Percentiles rank a stretch among this genome's conserved stretches.
These are phyloP conservation scores for Terfezia boudieri DNA, from an alignment of 495 filamentous ascomycete genomes.

Conservation along the genomic window DNA sequence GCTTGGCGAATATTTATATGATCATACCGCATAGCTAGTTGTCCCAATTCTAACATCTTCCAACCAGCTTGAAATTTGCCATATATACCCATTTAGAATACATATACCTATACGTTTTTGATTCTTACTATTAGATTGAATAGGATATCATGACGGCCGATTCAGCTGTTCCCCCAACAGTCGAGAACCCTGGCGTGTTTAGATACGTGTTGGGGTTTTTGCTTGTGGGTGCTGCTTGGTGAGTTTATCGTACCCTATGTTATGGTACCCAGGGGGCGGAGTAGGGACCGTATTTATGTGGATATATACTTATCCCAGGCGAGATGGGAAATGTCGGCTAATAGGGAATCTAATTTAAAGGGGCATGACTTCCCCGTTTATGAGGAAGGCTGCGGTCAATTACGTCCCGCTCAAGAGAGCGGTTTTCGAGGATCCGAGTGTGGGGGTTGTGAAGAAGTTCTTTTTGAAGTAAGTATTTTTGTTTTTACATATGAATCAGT, in stretches of 20 bases:
- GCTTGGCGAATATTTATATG: background rate
- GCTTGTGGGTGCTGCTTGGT: conserved; percentile 75
- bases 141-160: conserved; percentile 5
- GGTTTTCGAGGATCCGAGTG: conserved; percentile 23
- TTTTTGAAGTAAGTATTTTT: conserved; percentile 23
- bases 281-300: too few species aligned
- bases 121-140: background rate
- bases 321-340: background rate
- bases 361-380: conserved; percentile 48
- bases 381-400: conserved; percentile 39
- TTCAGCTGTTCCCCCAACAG: background rate
- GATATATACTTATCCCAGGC: background rate
- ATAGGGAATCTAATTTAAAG: background rate
- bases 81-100: background rate
- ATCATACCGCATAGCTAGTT: background rate
- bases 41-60: background rate
- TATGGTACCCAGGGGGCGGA: too few species aligned
- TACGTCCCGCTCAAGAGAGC: conserved; percentile 33
- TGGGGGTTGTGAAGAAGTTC: conserved; percentile 6
- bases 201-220: conserved; percentile 47
- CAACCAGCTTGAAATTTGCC: background rate
- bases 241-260: conserved; percentile 24
- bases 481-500: background rate
- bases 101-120: background rate
- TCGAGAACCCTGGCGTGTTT: conserved; percentile 9